phyloP scores from a whole-genome alignment of 345 rosid genomes.

The Ceriops decandra region DNA sequence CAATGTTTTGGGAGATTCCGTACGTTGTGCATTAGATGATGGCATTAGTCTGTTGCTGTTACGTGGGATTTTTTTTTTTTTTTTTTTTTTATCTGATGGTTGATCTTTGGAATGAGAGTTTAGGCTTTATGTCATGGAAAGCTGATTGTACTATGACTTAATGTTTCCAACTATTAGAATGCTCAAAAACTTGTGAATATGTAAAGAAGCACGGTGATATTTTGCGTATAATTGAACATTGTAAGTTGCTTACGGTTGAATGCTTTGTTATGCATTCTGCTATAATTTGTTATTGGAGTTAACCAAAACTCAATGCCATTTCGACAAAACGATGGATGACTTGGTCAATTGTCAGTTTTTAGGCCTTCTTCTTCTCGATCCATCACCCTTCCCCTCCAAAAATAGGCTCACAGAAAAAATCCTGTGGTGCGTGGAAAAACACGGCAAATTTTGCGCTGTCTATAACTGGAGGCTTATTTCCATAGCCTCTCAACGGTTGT shows the following conservation, averaged over 20 bases:
- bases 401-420: neutral
- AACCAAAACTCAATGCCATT: too few relatives aligned
- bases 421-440: neutral
- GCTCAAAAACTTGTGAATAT: neutral
- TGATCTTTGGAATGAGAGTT: neutral
- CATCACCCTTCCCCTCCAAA: too few relatives aligned
- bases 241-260: neutral
- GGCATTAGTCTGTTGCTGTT: neutral
- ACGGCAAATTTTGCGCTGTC: constrained; percentile 5
- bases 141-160: neutral
- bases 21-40: too few relatives aligned
- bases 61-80: neutral
- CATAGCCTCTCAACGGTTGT: constrained; percentile 20
- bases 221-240: neutral
- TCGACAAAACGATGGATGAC: too few relatives aligned
- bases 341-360: too few relatives aligned
- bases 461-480: constrained; percentile 3
- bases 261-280: neutral
- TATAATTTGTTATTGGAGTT: too few relatives aligned
- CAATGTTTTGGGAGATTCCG: neutral
- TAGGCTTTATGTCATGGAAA: neutral
- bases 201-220: neutral
- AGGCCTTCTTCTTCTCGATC: too few relatives aligned
- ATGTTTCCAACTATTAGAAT: neutral
- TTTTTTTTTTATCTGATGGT: neutral